These are phyloP conservation scores for Cyclotella sp. DNA, from an alignment of 108 stramenopile genomes.

Conservation along the genomic window DNA sequence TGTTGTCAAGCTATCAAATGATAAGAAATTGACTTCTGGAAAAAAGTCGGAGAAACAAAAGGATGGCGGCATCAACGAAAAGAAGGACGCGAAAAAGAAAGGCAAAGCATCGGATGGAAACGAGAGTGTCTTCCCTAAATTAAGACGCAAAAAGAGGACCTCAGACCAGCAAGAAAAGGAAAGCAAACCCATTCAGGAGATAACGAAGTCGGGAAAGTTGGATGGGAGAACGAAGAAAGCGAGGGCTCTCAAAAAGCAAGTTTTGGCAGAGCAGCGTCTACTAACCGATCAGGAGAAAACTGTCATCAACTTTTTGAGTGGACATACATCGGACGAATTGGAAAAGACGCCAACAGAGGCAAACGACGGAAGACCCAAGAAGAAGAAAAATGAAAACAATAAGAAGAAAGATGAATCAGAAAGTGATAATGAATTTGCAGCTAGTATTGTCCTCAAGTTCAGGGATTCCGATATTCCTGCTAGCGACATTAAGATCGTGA, in stretches of 20 bases:
- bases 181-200: conserved; percentile 6
- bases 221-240: conserved; percentile 18
- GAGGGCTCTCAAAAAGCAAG: not conserved
- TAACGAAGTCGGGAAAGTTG: conserved; percentile 13
- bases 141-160: not conserved
- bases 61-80: not conserved
- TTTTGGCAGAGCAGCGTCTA: not conserved
- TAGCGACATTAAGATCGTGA: conserved; percentile 27
- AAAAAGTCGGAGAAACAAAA: not conserved
- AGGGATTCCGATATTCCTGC: conserved; percentile 14
- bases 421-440: conserved; percentile 31
- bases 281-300: conserved; percentile 12
- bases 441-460: conserved; percentile 33
- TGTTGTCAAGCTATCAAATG: not conserved
- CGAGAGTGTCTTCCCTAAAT: not conserved
- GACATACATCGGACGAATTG: not conserved
- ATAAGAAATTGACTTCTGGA: not conserved
- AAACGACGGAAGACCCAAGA: conserved; percentile 3
- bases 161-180: conserved; percentile 9
- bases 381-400: conserved; percentile 8
- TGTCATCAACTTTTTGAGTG: conserved; percentile 7
- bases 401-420: not conserved
- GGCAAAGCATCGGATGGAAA: not conserved
- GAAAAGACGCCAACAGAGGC: not conserved
- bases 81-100: not conserved